phyloP scores from a whole-genome alignment of 495 filamentous ascomycete species.

The Aspergillus biplanus region DNA sequence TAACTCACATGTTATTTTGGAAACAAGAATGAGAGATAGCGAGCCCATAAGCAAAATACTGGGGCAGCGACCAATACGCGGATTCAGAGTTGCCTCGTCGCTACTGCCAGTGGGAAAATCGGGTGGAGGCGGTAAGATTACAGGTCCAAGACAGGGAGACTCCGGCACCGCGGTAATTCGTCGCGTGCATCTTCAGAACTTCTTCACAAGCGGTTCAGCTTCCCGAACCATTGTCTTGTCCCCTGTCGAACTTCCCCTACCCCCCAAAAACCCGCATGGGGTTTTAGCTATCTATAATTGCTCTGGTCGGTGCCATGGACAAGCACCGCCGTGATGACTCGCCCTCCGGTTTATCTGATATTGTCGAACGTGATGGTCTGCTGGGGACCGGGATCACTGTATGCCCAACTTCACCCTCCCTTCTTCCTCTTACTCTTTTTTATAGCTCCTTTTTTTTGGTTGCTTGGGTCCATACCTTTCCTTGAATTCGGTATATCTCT shows the following conservation, averaged over 20 bases:
- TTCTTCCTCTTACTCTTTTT: constrained; percentile 4
- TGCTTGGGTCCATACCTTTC: not conserved
- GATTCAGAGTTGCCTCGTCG: not conserved
- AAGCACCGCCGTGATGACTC: constrained; percentile 51
- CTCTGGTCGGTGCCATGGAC: constrained; percentile 45
- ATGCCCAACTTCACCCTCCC: constrained; percentile 27
- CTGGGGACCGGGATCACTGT: constrained; percentile 59
- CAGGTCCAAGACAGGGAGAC: constrained; percentile 1
- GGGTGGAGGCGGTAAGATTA: constrained; percentile 15
- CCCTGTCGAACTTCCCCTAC: constrained; percentile 5
- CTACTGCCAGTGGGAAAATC: not conserved
- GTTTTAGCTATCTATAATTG: constrained; percentile 30
- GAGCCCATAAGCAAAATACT: not conserved
- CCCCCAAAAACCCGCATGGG: constrained; percentile 33
- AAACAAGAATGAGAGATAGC: not conserved
- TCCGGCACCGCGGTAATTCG: constrained; percentile 38
- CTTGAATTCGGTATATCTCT: not conserved
- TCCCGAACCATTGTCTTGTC: constrained; percentile 6
- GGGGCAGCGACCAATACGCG: not conserved
- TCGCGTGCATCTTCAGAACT: constrained; percentile 32
- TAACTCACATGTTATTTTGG: not conserved
- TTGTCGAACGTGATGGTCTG: constrained; percentile 52
- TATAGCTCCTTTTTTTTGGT: not conserved
- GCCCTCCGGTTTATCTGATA: constrained; percentile 50
- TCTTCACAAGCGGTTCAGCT: constrained; percentile 6